Base-by-base conservation (phyloP, 176 grass and related monocot species). In the Chloris gayana region DNA sequence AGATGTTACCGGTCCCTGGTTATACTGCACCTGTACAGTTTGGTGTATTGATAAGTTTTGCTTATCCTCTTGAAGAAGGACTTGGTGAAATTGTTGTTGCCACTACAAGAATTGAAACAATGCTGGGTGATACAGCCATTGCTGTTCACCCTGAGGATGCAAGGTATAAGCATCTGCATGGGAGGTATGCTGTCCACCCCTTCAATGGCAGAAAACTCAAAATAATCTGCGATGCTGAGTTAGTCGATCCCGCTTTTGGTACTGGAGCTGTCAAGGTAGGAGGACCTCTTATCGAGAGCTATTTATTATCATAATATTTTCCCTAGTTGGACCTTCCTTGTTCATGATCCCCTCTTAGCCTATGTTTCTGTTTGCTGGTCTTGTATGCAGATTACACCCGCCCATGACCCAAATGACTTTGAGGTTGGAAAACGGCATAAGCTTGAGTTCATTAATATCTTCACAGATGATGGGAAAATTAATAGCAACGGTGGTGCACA, bases 391-490 rank as follows among this genome's bases (percentile, higher is more conserved):
- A 97, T 97, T 80, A 94, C 94, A 61, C 89, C 91, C 38, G 91
- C 91, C 61, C 91, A 97, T 92, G 94, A 97, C 80, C 84, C 91
- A 45, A 90, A 97, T 82, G 94, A 97, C 62, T 97, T 97, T 82
- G 91, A 97, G 86, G 91, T 94, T 69, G 91, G 91, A 57, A 97
- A 97, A 78, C 79, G 91, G 58, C 91, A 97, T 86, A 94, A 88
- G 57, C 89, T 97, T 77, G 94, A 92, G 14, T 97, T 91, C 78
- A 86, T 92, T 54, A 97, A 86, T 77, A 94, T 97, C 41, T 90
- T 97, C 51, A 94, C 94, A 39, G 94, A 97, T 56, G 89, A 94
- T 86, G 94, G 91, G 25, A 94, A 82, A n/a, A 90, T 97, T 69
- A 94, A 94, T 75, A 79, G 56, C 81, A 92, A 94, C 82, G 91